Conservation (phyloP, 2,329 filamentous ascomycete species). For the Hymenotorrendiella dingleyae region DNA sequence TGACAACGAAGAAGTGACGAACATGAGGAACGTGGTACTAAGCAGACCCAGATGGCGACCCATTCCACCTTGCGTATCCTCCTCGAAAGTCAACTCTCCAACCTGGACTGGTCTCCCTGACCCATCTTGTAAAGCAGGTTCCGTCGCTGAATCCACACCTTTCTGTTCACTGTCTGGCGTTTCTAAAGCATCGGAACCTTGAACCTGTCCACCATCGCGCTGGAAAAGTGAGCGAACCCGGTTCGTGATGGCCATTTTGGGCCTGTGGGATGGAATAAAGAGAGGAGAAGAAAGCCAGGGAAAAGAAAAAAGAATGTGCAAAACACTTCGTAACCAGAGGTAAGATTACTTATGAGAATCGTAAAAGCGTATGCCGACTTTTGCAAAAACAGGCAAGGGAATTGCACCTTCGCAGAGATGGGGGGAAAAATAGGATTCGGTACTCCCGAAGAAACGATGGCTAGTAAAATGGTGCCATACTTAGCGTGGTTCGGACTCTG, state of each 20-base stretch:
- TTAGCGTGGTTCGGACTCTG: no score
- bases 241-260: neutral
- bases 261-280: neutral
- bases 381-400: no score
- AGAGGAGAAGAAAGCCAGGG: neutral
- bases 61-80: constrained; percentile 15
- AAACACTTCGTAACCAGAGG: no score
- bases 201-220: neutral
- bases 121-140: neutral
- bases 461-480: no score
- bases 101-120: neutral
- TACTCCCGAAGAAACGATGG: no score
- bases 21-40: constrained; percentile 19
- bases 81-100: constrained; percentile 13
- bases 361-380: no score
- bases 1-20: neutral
- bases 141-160: neutral
- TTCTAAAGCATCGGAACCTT: neutral
- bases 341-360: no score
- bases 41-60: constrained; percentile 16
- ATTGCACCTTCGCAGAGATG: no score
- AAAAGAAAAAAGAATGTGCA: no score
- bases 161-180: neutral
- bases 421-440: no score
- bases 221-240: neutral